Evolutionary conservation across 495 filamentous ascomycete genomes (phyloP).

Genomic region (Venustampulla echinocandica): DNA sequence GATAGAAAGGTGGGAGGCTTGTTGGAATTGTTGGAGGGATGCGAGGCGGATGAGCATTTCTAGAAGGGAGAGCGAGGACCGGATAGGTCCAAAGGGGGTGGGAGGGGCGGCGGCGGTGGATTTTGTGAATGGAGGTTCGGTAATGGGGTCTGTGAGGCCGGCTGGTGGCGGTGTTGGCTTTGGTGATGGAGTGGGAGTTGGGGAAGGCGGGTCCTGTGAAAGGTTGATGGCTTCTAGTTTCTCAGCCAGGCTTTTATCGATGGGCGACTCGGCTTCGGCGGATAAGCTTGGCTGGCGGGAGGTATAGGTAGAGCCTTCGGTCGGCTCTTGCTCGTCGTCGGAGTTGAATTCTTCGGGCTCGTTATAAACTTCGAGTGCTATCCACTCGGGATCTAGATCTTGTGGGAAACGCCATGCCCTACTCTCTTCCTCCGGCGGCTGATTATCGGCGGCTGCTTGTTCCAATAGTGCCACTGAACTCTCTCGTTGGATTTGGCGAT

Average conservation of each 20-base stretch:
- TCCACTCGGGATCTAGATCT: slow-evolving; percentile 87
- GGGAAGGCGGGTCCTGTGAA: slow-evolving; percentile 7
- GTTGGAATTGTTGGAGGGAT: slow-evolving; percentile 93
- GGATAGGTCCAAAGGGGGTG: slow-evolving; percentile 44
- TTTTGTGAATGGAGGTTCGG: slow-evolving; percentile 19
- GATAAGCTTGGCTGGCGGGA: slow-evolving; percentile 22
- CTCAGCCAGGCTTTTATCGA: slow-evolving; percentile 1
- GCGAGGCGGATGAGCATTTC: slow-evolving; percentile 90
- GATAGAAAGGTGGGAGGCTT: slow-evolving; percentile 84
- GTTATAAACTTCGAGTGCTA: slow-evolving; percentile 83
- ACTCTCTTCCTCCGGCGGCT: slow-evolving; percentile 9
- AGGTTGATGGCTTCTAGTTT: slow-evolving; percentile 14
- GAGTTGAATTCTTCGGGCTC: slow-evolving; percentile 40
- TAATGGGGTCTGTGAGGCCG: slow-evolving; percentile 16
- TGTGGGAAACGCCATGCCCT: slow-evolving; percentile 60
- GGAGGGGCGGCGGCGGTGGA: slow-evolving; percentile 14
- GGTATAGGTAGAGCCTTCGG: slow-evolving; percentile 18
- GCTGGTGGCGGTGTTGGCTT: slow-evolving; percentile 3
- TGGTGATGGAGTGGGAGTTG: slow-evolving; percentile 18
- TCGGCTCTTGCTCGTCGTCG: slow-evolving; percentile 28
- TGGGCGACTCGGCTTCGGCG: neutral
- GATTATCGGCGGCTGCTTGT: neutral
- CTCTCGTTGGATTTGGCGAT: slow-evolving; percentile 56
- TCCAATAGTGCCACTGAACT: slow-evolving; percentile 18
- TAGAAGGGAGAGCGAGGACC: slow-evolving; percentile 82